Evolutionary conservation across 2,329 filamentous ascomycete species (phyloP).

Genomic region (Pseudocercospora musae): DNA sequence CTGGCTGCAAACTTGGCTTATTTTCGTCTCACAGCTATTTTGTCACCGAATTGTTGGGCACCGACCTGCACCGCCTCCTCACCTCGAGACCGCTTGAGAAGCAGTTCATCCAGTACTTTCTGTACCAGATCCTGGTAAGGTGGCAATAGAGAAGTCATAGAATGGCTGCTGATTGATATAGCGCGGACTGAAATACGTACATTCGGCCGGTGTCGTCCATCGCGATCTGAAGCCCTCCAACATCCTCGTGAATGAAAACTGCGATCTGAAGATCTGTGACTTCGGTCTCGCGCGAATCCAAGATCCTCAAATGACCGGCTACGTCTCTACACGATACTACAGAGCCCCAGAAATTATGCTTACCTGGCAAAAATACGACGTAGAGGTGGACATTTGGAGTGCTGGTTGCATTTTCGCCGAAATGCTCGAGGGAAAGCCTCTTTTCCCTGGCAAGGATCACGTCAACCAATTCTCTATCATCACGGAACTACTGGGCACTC

Average conservation of each 20-base stretch:
- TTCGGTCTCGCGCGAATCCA: conserved; percentile 97
- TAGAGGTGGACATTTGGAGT: conserved; percentile 99
- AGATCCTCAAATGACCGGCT: conserved; percentile 98
- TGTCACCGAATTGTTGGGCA: conserved; percentile 94
- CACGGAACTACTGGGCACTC: conserved; percentile 92
- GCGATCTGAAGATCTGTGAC: conserved; percentile 98
- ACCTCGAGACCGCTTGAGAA: conserved; percentile 96
- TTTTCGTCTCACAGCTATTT: conserved; percentile 67
- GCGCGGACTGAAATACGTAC: conserved; percentile 98
- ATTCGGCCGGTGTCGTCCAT: conserved; percentile 96
- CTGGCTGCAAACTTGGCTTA: conserved; percentile 29
- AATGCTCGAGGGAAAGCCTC: conserved; percentile 96
- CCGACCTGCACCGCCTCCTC: conserved; percentile 90
- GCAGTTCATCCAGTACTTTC: conserved; percentile 99
- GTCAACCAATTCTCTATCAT: conserved; percentile 99
- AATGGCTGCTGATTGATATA: conserved; percentile 40
- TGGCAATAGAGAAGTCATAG: neutral
- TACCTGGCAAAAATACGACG: conserved; percentile 99
- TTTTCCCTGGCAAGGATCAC: conserved; percentile 98
- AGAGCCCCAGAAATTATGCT: conserved; percentile 99
- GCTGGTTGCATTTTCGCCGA: conserved; percentile 98
- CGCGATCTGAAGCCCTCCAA: conserved; percentile 98
- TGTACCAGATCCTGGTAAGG: conserved; percentile 95
- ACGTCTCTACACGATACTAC: conserved; percentile 98
- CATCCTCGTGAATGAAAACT: conserved; percentile 99